These are phyloP conservation scores for Leishmania tropica DNA, from an alignment of 208 protist species.

Conservation along the genomic window DNA sequence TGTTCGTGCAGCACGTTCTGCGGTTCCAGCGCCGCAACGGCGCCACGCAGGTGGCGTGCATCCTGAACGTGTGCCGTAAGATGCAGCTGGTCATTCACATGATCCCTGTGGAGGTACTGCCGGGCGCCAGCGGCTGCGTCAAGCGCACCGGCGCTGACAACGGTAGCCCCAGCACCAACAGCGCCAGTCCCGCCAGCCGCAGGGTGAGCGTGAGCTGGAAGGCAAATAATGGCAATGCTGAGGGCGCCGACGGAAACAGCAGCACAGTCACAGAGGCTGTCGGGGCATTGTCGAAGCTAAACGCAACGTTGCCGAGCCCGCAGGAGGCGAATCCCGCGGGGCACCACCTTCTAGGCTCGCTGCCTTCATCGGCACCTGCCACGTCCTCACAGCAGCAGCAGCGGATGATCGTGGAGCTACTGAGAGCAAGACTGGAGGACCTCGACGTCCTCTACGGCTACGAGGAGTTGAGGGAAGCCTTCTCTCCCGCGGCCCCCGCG, in stretches of 20 bases:
- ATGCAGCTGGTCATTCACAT: slow-evolving; percentile 44
- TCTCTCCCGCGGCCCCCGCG: not conserved
- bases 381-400: not conserved
- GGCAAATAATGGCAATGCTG: not conserved
- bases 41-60: slow-evolving; percentile 34
- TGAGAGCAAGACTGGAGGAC: slow-evolving; percentile 18
- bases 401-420: slow-evolving; percentile 4
- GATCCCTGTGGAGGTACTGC: slow-evolving; percentile 28
- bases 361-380: not conserved
- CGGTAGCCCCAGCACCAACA: not conserved
- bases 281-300: not conserved
- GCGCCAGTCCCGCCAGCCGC: slow-evolving; percentile 2
- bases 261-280: not conserved
- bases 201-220: not conserved
- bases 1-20: slow-evolving; percentile 60
- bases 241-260: not conserved
- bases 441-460: slow-evolving; percentile 33
- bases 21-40: slow-evolving; percentile 32
- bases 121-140: not conserved
- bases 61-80: slow-evolving; percentile 44
- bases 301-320: not conserved
- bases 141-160: not conserved
- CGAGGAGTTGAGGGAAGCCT: slow-evolving; percentile 26
- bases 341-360: not conserved
- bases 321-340: not conserved